phyloP scores from a whole-genome alignment of 371 early-diverging fungal genomes.

The Mucor velutinosus region DNA sequence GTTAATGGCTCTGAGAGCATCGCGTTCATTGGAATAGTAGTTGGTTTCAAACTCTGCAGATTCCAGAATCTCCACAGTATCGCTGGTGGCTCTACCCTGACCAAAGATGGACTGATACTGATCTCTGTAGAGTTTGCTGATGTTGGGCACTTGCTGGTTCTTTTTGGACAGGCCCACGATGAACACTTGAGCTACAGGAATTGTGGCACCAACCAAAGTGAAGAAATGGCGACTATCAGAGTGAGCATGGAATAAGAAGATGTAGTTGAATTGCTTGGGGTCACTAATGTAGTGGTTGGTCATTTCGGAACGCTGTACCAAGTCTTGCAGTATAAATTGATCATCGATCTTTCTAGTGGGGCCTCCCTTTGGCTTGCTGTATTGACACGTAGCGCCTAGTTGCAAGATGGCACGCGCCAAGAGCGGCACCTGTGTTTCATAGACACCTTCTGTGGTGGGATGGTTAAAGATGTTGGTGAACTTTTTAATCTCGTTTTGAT shows the following conservation, averaged over 20 bases:
- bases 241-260: slow-evolving; percentile 72
- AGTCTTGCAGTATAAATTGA: slow-evolving; percentile 41
- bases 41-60: slow-evolving; percentile 52
- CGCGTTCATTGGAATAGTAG: slow-evolving; percentile 53
- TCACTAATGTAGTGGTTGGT: slow-evolving; percentile 41
- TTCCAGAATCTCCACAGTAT: slow-evolving; percentile 55
- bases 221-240: slow-evolving; percentile 76
- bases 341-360: slow-evolving; percentile 41
- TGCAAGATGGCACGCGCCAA: slow-evolving; percentile 79
- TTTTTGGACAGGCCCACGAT: slow-evolving; percentile 70
- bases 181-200: slow-evolving; percentile 60
- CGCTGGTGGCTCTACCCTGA: slow-evolving; percentile 26
- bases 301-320: slow-evolving; percentile 40
- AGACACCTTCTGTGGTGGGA: slow-evolving; percentile 89
- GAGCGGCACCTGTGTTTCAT: slow-evolving; percentile 86
- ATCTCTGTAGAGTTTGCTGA: slow-evolving; percentile 50
- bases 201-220: slow-evolving; percentile 66
- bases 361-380: slow-evolving; percentile 27
- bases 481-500: slow-evolving; percentile 66
- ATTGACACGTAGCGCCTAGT: slow-evolving; percentile 63
- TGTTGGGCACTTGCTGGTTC: slow-evolving; percentile 76
- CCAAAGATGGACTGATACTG: slow-evolving; percentile 17
- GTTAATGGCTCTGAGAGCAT: slow-evolving; percentile 57
- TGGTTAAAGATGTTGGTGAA: slow-evolving; percentile 83
- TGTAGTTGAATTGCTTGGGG: slow-evolving; percentile 55